phyloP scores from a whole-genome alignment of 78 protist species.

The Salpingoeca rosetta region DNA sequence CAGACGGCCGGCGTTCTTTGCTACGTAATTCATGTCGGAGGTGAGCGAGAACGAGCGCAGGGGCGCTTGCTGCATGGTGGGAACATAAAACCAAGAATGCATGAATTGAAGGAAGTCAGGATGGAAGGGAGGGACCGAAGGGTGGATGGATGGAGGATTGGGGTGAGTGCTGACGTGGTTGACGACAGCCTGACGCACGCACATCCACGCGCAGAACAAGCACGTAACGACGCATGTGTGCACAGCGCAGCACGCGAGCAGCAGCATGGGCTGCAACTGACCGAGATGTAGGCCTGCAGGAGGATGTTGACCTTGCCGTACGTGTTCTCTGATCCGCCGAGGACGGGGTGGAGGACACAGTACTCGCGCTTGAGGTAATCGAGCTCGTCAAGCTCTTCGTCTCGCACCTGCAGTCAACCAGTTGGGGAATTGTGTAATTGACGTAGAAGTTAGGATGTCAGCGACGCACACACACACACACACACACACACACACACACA shows the following conservation, averaged over 20 bases:
- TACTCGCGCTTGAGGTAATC: conserved; percentile 16
- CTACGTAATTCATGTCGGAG: conserved; percentile 71
- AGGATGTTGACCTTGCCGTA: conserved; percentile 61
- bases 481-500: no score
- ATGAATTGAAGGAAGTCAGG: no score
- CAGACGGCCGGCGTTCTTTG: conserved; percentile 68
- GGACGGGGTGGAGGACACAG: not conserved
- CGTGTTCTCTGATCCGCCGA: conserved; percentile 8
- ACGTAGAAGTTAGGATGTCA: not conserved
- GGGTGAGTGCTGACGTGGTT: no score
- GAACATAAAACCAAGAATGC: no score
- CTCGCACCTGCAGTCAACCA: conserved; percentile 48
- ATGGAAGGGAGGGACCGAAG: no score
- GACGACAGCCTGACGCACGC: no score
- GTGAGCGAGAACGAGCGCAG: conserved; percentile 65
- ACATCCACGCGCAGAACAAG: no score
- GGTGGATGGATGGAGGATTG: no score
- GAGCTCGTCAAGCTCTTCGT: conserved; percentile 80
- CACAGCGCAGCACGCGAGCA: no score
- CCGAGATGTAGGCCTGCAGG: conserved; percentile 75
- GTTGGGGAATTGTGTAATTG: not conserved
- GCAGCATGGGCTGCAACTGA: no score
- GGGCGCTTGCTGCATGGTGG: not conserved
- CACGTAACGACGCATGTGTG: no score
- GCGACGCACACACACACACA: not conserved